phyloP scores from a whole-genome alignment of 768 basidiomycete species.

The Amanita rubescens region DNA sequence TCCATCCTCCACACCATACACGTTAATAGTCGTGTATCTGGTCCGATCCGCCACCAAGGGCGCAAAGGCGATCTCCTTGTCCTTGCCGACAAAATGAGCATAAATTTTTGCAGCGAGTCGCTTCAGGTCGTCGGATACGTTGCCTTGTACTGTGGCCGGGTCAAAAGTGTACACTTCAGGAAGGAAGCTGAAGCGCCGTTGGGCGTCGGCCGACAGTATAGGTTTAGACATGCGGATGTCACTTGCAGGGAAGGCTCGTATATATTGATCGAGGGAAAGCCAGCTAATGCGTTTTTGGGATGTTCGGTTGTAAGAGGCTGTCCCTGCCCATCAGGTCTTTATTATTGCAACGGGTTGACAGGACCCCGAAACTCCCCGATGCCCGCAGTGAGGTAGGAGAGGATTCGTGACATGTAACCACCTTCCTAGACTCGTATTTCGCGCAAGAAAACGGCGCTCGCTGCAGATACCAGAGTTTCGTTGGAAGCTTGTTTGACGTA shows the following conservation, averaged over 20 bases:
- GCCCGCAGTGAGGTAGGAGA: no score
- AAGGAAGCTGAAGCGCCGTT: neutral
- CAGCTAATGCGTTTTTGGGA: no score
- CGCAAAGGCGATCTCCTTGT: constrained; percentile 18
- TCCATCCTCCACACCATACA: constrained; percentile 14
- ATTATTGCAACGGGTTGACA: no score
- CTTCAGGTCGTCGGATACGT: constrained; percentile 27
- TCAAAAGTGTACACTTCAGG: constrained; percentile 12
- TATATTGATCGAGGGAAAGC: no score
- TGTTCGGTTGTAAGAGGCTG: no score
- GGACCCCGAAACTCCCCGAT: no score
- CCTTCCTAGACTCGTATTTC: neutral
- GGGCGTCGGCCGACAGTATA: neutral
- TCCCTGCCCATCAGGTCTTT: no score
- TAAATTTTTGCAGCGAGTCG: constrained; percentile 22
- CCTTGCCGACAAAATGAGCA: constrained; percentile 21
- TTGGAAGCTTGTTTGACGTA: neutral
- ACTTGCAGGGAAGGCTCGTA: neutral
- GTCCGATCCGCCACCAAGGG: constrained; percentile 21
- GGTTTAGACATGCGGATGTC: neutral
- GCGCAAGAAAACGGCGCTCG: neutral
- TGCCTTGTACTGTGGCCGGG: constrained; percentile 22
- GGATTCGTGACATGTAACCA: neutral
- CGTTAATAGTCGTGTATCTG: constrained; percentile 20
- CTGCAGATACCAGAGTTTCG: neutral